Conservation (phyloP, 176 grass and related monocot genomes). For the Tillandsia fasciculata region DNA sequence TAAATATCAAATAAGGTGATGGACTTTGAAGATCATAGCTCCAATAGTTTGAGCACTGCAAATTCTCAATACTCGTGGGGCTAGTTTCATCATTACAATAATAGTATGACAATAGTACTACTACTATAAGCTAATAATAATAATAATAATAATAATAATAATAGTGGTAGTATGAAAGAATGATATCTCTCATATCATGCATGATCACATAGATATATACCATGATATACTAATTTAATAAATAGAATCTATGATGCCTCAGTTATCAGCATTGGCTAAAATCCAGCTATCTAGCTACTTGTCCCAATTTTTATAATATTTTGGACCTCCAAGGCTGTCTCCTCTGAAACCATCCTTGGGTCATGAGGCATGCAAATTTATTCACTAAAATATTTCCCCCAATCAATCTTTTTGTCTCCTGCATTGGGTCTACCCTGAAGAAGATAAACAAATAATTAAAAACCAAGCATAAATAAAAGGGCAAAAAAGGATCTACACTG, state of each 20-base stretch:
- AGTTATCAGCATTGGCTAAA: neutral
- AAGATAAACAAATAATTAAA: slow-evolving; percentile 7
- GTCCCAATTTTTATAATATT: neutral
- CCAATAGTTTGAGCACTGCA: too few relatives aligned
- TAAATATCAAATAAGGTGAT: too few relatives aligned
- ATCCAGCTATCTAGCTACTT: neutral
- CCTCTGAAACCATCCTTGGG: slow-evolving; percentile 21
- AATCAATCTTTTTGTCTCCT: slow-evolving; percentile 33
- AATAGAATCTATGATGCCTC: neutral
- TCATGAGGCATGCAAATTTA: slow-evolving; percentile 10
- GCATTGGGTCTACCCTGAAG: neutral
- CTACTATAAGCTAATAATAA: too few relatives aligned
- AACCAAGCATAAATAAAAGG: slow-evolving; percentile 2
- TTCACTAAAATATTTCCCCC: slow-evolving; percentile 11
- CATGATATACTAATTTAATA: neutral
- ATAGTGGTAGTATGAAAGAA: neutral
- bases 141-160: too few relatives aligned
- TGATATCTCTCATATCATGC: neutral
- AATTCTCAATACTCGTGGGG: too few relatives aligned
- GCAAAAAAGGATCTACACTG: neutral
- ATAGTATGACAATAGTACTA: too few relatives aligned
- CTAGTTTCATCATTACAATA: too few relatives aligned
- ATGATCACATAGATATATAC: neutral
- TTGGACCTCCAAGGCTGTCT: neutral
- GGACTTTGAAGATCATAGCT: too few relatives aligned